Evolutionary conservation across 1,139 yeast species (phyloP).

Genomic region (Diutina scorzettiae): DNA sequence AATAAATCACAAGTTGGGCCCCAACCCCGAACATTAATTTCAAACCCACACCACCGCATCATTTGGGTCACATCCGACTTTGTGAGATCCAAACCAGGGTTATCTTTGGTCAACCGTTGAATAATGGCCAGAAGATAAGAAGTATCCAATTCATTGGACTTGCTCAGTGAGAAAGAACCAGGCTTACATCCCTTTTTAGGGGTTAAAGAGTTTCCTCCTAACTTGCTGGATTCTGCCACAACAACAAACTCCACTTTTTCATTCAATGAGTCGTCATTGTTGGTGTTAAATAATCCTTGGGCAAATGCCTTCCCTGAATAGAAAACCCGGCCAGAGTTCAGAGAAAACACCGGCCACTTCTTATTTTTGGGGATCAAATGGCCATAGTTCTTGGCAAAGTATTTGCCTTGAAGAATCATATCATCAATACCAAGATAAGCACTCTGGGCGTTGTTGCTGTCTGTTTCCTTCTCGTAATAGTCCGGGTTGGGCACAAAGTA

Average conservation of each 20-base stretch:
- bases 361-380: constrained; percentile 9
- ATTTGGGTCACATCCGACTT: constrained; percentile 27
- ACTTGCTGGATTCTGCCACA: constrained; percentile 8
- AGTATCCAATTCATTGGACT: constrained; percentile 8
- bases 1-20: constrained; percentile 41
- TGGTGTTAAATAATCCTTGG: constrained; percentile 11
- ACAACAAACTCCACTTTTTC: constrained; percentile 9
- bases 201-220: constrained; percentile 12
- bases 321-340: constrained; percentile 11
- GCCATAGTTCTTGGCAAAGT: constrained; percentile 10
- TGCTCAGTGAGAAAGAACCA: constrained; percentile 7
- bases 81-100: constrained; percentile 15
- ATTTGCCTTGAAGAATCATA: constrained; percentile 10
- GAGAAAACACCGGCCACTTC: constrained; percentile 10
- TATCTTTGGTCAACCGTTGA: constrained; percentile 9
- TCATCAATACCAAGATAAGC: constrained; percentile 10
- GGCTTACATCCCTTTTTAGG: constrained; percentile 10
- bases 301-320: constrained; percentile 11
- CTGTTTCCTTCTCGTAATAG: constrained; percentile 11
- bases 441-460: constrained; percentile 11
- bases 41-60: constrained; percentile 41
- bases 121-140: constrained; percentile 8
- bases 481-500: constrained; percentile 10
- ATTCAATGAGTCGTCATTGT: constrained; percentile 7
- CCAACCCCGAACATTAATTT: constrained; percentile 35